phyloP scores from a whole-genome alignment of 1,139 yeast species.

The Geotrichum australiense region DNA sequence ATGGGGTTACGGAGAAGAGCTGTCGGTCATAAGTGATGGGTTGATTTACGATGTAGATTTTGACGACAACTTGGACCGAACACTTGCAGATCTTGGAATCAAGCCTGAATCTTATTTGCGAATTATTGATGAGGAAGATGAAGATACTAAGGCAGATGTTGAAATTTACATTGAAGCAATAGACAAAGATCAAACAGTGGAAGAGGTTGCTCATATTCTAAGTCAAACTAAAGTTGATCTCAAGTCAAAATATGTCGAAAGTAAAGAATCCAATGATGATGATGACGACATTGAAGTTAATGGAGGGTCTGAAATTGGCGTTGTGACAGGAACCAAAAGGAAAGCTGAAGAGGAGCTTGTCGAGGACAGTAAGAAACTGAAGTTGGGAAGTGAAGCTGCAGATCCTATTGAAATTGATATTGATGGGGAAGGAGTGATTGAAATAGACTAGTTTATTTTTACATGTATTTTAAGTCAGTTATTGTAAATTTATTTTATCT shows the following conservation, averaged over 20 bases:
- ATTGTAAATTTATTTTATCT: too few species aligned
- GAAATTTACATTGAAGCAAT: conserved; percentile 49
- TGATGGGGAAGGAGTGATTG: conserved; percentile 22
- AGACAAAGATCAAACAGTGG: conserved; percentile 10
- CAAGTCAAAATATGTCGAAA: conserved; percentile 26
- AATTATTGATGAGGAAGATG: conserved; percentile 73
- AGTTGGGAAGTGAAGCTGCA: conserved; percentile 20
- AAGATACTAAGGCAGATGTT: conserved; percentile 47
- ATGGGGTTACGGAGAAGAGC: conserved; percentile 58
- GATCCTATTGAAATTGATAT: conserved; percentile 23
- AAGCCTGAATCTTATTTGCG: conserved; percentile 53
- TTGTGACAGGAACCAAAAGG: conserved; percentile 3
- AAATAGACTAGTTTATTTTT: conserved; percentile 26
- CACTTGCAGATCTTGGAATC: conserved; percentile 51
- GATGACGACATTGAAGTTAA: conserved; percentile 25
- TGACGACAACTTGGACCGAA: conserved; percentile 60
- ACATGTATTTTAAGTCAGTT: too few species aligned
- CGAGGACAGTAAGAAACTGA: conserved; percentile 19
- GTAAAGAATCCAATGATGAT: conserved; percentile 20
- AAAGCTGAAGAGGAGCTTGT: conserved; percentile 15
- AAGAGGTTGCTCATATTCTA: conserved; percentile 16
- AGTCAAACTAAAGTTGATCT: conserved; percentile 30
- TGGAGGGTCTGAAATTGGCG: conserved; percentile 23
- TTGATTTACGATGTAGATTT: conserved; percentile 81
- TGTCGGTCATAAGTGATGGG: conserved; percentile 55